Base-by-base conservation (phyloP, 2,329 filamentous ascomycete species). In the Fonsecaea pedrosoi region DNA sequence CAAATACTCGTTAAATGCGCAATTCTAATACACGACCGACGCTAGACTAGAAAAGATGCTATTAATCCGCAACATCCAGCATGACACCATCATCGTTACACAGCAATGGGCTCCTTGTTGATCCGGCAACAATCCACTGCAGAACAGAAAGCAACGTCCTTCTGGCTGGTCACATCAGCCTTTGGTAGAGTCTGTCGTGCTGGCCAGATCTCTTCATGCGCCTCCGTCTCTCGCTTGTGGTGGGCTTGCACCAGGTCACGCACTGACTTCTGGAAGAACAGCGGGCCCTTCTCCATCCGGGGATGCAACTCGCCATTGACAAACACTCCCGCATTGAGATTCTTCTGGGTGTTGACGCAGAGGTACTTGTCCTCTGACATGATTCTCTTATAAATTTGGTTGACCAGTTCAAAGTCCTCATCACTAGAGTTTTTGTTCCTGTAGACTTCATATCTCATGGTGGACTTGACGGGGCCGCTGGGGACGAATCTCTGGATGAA, bases 361-460 rank as follows among this genome's bases (percentile, higher is more conserved):
- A 90, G 83, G 10, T 83, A 80, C 73, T 89, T 89, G 78, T 90
- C 87, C 75, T 90, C 87, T 0, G 82, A 81, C 85, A 89, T 86
- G 76, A 90, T 83, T 50, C 85, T 84, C 77, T 86, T 87, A 79
- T 89, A 89, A 72, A 89, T 85, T 53, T 84, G 77, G 75, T 82
- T 83, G 75, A 89, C 86, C 60, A 80, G 76, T 21, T 82, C 76
- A 74, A 89, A 90, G 68, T 87, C 84, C 34, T 84, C 83, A 9
- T 88, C 84, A 25, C 80, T 81, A 3, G 86, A 84, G 74, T 85
- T 78, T 74, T 85, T 86, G 81, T 89, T 86, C 67, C 86, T 82
- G 80, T 82, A 90, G 60, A 90, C 83, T 74, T 90, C 85, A 75
- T 89, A 89, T 64, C 81, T 80, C 84, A 90, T 89, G 48, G 79